Conservation (phyloP, 108 stramenopile species). For the Cyclotella kingstonii region DNA sequence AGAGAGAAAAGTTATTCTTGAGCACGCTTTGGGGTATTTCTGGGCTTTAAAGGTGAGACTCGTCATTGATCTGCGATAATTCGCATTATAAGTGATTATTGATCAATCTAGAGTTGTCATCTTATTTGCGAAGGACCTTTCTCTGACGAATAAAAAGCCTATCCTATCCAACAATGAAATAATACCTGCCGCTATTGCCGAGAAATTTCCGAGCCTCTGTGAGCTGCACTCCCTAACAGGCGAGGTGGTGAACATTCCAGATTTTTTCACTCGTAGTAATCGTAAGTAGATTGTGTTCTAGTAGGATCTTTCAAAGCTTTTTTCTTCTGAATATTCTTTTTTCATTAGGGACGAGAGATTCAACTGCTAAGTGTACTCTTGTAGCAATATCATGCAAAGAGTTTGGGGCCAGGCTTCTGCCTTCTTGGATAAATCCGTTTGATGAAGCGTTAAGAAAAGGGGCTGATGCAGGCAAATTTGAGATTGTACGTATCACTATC, state of each 20-base stretch:
- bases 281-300: slow-evolving; percentile 22
- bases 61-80: background rate
- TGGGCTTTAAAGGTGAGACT: slow-evolving; percentile 68
- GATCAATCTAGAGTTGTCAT: background rate
- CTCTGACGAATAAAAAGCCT: slow-evolving; percentile 63
- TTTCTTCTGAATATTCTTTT: background rate
- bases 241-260: slow-evolving; percentile 58
- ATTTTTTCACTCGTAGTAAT: slow-evolving; percentile 61
- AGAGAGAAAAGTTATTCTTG: slow-evolving; percentile 58
- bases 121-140: slow-evolving; percentile 47
- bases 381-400: slow-evolving; percentile 79
- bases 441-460: slow-evolving; percentile 42
- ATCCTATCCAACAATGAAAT: slow-evolving; percentile 56
- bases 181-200: slow-evolving; percentile 63
- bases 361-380: slow-evolving; percentile 60
- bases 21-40: slow-evolving; percentile 78
- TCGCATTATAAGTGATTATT: background rate
- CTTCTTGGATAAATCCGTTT: slow-evolving; percentile 77
- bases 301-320: background rate
- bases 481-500: slow-evolving; percentile 44
- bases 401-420: slow-evolving; percentile 65
- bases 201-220: slow-evolving; percentile 59
- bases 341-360: slow-evolving; percentile 26
- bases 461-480: slow-evolving; percentile 23
- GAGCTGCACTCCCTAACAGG: slow-evolving; percentile 25